Evolutionary conservation across 495 filamentous ascomycete species (phyloP), one percentile per base, ranked within the genome.

Genomic region (Hypoxylon fuscum): DNA sequence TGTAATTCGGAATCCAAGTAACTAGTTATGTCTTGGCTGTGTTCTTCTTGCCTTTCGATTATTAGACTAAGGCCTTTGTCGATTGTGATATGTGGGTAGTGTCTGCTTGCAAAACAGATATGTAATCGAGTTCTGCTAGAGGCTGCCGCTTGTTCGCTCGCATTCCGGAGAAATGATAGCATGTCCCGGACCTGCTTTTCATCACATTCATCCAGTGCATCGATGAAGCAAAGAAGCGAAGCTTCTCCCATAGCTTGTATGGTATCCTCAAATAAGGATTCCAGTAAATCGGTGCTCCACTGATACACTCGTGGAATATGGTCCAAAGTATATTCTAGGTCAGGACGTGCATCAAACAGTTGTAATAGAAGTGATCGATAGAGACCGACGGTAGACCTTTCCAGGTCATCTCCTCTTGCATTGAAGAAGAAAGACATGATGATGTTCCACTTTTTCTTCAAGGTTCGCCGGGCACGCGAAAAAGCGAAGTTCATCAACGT

Each of bases 381-480:
- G 79, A 86, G 79, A 4, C 85, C 84, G 1, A 46, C 2, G 1
- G 73, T 74, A 0, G 83, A 81, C 53, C 78, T 82, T 66, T 86
- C 83, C 20, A 87, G 64, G 4, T 69, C 23, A 1, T 65, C 70
- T 0, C 84, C 81, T 56, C 76, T 66, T 1, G 77, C 78, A 41
- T 81, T 79, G 64, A 82, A 83, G 66, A 82, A 84, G 44, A 81
- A 81, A 0, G 78, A 81, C 18, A 75, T 65, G 18, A 70, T 9
- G 35, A 62, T 51, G 3, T 27, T 48, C n/a, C 37, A n/a, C 1
- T 40, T 20, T 9, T 51, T 22, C n/a, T 65, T 59, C 18, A 45
- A 11, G 5, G 17, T 45, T 11, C 23, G 43, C 2, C 41, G 31
- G n/a, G 27, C 22, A 11, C 64, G 50, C 11, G 35, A 38, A 15